Evolutionary conservation across 345 rosid species (phyloP).

Genomic region (Citrus cavaleriei): DNA sequence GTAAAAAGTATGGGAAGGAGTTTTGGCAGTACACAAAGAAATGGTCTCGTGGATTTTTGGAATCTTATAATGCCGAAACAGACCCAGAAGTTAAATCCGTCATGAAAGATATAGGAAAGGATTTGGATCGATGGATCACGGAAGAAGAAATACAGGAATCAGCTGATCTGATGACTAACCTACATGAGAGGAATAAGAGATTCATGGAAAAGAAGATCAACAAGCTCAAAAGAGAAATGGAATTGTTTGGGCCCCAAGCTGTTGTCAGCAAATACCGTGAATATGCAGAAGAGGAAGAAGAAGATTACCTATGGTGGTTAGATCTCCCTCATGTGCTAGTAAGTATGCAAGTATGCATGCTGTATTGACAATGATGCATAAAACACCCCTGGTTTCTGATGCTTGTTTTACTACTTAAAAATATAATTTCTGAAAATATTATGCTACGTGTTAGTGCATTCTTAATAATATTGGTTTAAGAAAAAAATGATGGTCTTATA

Average conservation of each 20-base stretch:
- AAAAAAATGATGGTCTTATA: background rate
- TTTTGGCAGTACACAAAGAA: slow-evolving; percentile 92
- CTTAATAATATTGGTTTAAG: background rate
- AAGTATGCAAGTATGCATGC: slow-evolving; percentile 19
- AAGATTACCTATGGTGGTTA: slow-evolving; percentile 93
- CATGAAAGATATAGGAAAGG: slow-evolving; percentile 89
- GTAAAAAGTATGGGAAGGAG: slow-evolving; percentile 82
- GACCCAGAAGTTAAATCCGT: slow-evolving; percentile 78
- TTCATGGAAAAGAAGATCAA: slow-evolving; percentile 74
- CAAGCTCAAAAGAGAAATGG: slow-evolving; percentile 84
- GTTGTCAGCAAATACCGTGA: slow-evolving; percentile 84
- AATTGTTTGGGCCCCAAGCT: slow-evolving; percentile 92
- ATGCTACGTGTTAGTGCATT: background rate
- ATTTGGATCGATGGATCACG: slow-evolving; percentile 88
- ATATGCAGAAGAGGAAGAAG: slow-evolving; percentile 73
- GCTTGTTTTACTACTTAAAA: background rate
- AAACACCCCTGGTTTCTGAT: background rate
- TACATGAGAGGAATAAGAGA: slow-evolving; percentile 57
- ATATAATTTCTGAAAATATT: background rate
- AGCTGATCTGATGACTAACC: slow-evolving; percentile 59
- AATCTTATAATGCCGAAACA: slow-evolving; percentile 72
- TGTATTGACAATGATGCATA: background rate
- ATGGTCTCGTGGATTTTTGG: slow-evolving; percentile 83
- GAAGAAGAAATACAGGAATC: slow-evolving; percentile 86
- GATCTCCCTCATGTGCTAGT: slow-evolving; percentile 91